A percentile compares a stretch with the other conserved stretches of the same genome.
phyloP scores from a whole-genome alignment of 129 eudicot genomes.

The Helichrysum umbraculigerum region DNA sequence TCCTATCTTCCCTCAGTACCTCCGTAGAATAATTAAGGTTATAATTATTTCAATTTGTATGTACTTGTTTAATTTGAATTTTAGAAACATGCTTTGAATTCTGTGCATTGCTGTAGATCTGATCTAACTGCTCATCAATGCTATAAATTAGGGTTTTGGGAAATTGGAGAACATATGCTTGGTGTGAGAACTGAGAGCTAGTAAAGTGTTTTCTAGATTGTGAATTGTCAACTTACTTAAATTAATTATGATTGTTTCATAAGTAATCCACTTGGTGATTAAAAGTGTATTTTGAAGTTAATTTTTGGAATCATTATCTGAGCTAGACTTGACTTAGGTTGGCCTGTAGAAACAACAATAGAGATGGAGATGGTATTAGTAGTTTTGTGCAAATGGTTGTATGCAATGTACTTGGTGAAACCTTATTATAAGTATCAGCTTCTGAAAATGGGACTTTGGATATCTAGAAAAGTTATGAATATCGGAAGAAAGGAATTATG shows the following conservation, averaged over 20 bases:
- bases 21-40: conserved; percentile 93
- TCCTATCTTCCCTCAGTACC: conserved; percentile 78
- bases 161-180: conserved; percentile 14
- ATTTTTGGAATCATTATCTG: not conserved
- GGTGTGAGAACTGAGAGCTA: not conserved
- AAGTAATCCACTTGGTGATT: not conserved
- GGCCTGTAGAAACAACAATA: not conserved
- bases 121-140: conserved; percentile 31
- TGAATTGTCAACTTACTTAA: too few relatives aligned
- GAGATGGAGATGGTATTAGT: not conserved
- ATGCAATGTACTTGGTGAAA: not conserved
- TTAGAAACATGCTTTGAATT: conserved; percentile 6
- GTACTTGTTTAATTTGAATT: not conserved
- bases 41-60: not conserved
- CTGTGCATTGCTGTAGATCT: conserved; percentile 28
- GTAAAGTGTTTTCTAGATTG: not conserved
- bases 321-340: not conserved
- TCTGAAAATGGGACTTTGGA: too few relatives aligned
- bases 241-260: too few relatives aligned
- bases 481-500: not conserved
- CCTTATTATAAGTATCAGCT: too few relatives aligned
- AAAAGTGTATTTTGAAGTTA: not conserved
- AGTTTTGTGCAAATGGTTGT: too few relatives aligned
- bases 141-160: conserved; percentile 14
- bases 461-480: not conserved